Percentiles rank a stretch among this genome's conserved stretches.
Evolutionary conservation across 192 early-diverging fungal genomes (phyloP).

Genomic region (Dispira simplex): DNA sequence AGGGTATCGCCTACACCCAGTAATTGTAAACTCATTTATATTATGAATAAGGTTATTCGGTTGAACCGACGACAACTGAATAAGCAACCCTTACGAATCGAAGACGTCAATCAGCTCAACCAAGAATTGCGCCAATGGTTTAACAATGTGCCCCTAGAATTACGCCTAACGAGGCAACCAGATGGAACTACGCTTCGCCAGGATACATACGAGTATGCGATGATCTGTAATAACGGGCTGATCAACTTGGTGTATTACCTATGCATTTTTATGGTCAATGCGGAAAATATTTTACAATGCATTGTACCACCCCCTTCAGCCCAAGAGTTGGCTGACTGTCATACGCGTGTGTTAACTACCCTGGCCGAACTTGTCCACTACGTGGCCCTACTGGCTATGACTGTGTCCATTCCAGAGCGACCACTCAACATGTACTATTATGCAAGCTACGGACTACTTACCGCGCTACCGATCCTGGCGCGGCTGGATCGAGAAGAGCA

Average conservation of each 20-base stretch:
- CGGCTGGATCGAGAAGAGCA: not conserved
- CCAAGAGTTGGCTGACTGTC: too few relatives aligned
- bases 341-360: too few relatives aligned
- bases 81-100: not conserved
- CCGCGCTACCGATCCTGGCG: too few relatives aligned
- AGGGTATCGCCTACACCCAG: not conserved
- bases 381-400: not conserved
- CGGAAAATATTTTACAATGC: not conserved
- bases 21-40: not conserved
- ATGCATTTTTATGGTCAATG: slow-evolving; percentile 1
- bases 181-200: too few relatives aligned
- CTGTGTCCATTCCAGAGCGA: not conserved
- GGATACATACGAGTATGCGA: not conserved
- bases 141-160: not conserved
- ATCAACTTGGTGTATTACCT: not conserved
- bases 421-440: slow-evolving; percentile 7
- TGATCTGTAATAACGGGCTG: not conserved
- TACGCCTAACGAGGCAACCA: too few relatives aligned
- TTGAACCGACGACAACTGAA: not conserved
- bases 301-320: not conserved
- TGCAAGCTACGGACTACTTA: not conserved
- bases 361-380: not conserved
- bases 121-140: not conserved
- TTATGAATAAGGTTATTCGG: not conserved
- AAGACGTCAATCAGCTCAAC: not conserved